Evolutionary conservation across 306 rosid genomes (phyloP), one percentile per base, ranked within the genome.

Genomic region (Trifolium fragiferum): DNA sequence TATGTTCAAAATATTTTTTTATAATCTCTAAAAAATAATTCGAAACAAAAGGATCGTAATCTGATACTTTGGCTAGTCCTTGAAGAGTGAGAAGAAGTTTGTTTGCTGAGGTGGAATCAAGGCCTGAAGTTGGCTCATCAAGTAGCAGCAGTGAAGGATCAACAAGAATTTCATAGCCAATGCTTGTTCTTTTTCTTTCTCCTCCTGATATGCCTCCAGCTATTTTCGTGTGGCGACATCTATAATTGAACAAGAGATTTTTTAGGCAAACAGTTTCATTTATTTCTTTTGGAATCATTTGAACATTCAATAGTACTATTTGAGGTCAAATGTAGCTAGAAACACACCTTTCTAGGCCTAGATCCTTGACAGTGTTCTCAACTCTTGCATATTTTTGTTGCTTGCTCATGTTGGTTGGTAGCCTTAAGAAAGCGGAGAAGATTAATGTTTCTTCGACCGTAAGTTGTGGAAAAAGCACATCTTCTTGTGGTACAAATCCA

Each of bases 161-260:
- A 27, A 93, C 97, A 46, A 93, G 93, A 86, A 91, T 89, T 90
- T 93, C 98, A 61, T 89, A 88, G 57, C 97, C 98, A 19, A 93
- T 91, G 81, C 93, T 91, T 16, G 97, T 93, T 81, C 97, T 73
- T 83, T 93, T 93, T 70, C 97, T 87, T 83, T 93, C 97, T 75
- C 98, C 98, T 71, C 98, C 98, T 54, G 98, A 93, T 72, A 93
- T 84, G 75, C 98, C 92, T 53, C 97, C 98, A 30, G 96, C 98
- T 32, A 91, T 76, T 87, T 85, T 87, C 40, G 96, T 91, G 88
- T 93, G 82, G 51, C 98, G 96, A 76, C 98, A 93, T 88, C 98
- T 93, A 73, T 61, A 60, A 61, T 84, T 77, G 38, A 40, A 80
- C 60, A 71, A 79, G 41, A 78, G 55, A 80, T 50, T 46, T 27